Evolutionary conservation across 495 filamentous ascomycete genomes (phyloP).

Genomic region (Hyaloscypha bicolor): DNA sequence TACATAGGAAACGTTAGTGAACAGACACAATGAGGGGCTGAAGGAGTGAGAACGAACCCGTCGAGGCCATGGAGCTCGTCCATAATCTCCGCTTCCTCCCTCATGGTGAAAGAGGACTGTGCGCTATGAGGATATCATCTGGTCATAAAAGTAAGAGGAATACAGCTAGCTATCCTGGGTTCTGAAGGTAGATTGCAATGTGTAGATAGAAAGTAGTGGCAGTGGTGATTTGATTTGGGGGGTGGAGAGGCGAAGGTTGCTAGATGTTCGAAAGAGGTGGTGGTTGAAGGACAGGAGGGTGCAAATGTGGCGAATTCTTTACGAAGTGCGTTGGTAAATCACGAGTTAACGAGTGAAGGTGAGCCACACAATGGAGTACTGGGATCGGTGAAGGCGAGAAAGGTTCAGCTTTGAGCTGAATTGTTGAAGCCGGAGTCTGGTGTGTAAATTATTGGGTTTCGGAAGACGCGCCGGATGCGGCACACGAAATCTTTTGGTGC

Average conservation of each 20-base stretch:
- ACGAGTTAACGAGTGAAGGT: neutral
- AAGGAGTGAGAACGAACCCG: slow-evolving; percentile 19
- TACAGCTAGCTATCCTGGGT: neutral
- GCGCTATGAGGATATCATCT: slow-evolving; percentile 21
- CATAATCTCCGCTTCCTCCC: slow-evolving; percentile 30
- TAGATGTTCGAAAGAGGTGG: neutral
- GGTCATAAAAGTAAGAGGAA: neutral
- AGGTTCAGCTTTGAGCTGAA: neutral
- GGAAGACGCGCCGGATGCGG: neutral
- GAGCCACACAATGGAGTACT: neutral
- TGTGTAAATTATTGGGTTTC: neutral
- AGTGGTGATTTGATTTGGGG: neutral
- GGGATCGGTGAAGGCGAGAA: neutral
- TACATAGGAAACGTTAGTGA: neutral
- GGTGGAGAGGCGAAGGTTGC: neutral
- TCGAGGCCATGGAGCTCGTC: slow-evolving; percentile 32
- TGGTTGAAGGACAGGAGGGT: neutral
- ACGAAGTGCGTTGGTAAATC: neutral
- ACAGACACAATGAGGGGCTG: neutral
- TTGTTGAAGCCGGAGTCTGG: neutral
- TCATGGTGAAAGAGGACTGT: slow-evolving; percentile 22
- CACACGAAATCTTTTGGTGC: neutral
- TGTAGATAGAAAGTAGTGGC: neutral
- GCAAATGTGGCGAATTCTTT: neutral
- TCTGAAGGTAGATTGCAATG: neutral